Base-by-base conservation (phyloP, 139 green algal genomes). In the Micractinium sp. region DNA sequence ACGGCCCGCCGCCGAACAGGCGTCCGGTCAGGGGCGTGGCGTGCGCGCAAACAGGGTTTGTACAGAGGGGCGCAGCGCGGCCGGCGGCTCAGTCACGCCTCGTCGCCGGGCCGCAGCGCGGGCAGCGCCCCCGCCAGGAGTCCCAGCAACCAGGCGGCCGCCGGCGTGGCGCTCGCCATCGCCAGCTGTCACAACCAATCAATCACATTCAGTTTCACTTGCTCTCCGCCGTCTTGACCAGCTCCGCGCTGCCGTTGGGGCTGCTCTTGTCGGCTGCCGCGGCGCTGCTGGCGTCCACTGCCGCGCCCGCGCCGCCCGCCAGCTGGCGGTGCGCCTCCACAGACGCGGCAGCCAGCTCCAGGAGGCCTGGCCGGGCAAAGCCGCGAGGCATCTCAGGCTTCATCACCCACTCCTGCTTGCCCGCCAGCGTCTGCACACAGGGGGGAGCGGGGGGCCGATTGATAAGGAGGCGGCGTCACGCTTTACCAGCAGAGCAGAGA, bases 341-440 rank as follows among this genome's bases (percentile, higher is more conserved):
- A 4, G 63, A 41, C 0, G 81, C 81, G 0, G 66, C 78, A 27
- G 85, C 89, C 39, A 92, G 89, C 85, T 92, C 89, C 85, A 92
- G 36, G 29, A 90, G 39, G n/a, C 89, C 89, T 3, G 89, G 85
- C 56, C 22, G 27, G 39, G 82, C 0, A 36, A 90, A 25, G 25
- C 36, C 83, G 61, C 5, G 31, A 0, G 41, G 76, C 74, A 47
- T 78, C 86, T 88, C 61, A 14, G 96, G 96, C 86, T 92, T 93
- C 89, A 94, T 96, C 88, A 94, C 85, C 95, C 95, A 98, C 82
- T 95, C 93, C 69, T 92, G 86, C 82, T 95, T 95, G 83, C 88
- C 90, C 53, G 86, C 82, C 89, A 98, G 87, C 22, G 91, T 86
- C 81, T 90, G 85, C 47, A 15, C 0, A 15, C 22, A 19, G 33